phyloP scores from a whole-genome alignment of 2,329 filamentous ascomycete species.

The Aspergillus tubingensis region DNA sequence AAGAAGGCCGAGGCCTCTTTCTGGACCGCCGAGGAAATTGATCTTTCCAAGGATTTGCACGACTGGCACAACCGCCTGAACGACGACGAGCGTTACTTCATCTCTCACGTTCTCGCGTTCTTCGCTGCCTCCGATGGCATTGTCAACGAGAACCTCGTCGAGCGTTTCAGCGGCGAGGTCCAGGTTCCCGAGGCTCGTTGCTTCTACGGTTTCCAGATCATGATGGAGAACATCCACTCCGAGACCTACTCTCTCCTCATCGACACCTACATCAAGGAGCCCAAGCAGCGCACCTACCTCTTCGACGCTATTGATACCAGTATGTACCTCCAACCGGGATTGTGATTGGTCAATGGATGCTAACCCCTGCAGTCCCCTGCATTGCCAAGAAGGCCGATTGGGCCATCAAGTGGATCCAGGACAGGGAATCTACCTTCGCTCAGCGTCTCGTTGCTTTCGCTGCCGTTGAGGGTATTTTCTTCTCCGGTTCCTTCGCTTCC shows the following conservation, averaged over 20 bases:
- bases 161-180: slow-evolving; percentile 95
- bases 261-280: slow-evolving; percentile 99
- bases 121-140: slow-evolving; percentile 98
- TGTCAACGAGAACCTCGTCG: slow-evolving; percentile 98
- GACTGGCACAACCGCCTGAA: slow-evolving; percentile 99
- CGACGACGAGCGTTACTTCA: slow-evolving; percentile 96
- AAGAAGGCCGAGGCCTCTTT: slow-evolving; percentile 99
- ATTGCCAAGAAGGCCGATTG: slow-evolving; percentile 99
- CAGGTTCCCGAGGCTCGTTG: slow-evolving; percentile 97
- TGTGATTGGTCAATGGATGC: slow-evolving; percentile 16
- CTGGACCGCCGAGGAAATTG: slow-evolving; percentile 99
- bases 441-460: slow-evolving; percentile 96
- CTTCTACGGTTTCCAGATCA: slow-evolving; percentile 99
- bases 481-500: slow-evolving; percentile 95
- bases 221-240: slow-evolving; percentile 99
- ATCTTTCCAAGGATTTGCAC: slow-evolving; percentile 97
- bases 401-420: slow-evolving; percentile 92
- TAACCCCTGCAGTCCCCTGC: slow-evolving; percentile 70
- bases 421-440: slow-evolving; percentile 91
- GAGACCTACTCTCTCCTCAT: slow-evolving; percentile 99
- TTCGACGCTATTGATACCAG: slow-evolving; percentile 99
- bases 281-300: slow-evolving; percentile 86
- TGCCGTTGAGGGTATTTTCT: slow-evolving; percentile 99
- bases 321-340: slow-evolving; percentile 49
- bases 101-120: slow-evolving; percentile 98